Conservation (phyloP, 495 filamentous ascomycete species). For the Aspergillus cavernicola region DNA sequence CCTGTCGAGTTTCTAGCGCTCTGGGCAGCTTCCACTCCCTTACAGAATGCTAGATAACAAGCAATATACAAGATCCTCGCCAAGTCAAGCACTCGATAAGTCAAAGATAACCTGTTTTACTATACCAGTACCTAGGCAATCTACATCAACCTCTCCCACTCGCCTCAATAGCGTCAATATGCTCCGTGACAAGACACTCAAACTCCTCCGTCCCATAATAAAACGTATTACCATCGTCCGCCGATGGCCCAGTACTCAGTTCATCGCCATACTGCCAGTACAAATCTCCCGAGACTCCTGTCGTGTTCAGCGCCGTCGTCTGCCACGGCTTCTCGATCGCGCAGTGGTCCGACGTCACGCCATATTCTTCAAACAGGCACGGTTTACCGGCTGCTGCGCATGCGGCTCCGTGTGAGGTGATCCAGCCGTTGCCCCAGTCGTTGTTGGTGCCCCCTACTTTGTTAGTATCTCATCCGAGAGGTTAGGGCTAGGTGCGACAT, state of each 20-base stretch:
- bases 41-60: too few relatives aligned
- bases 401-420: constrained; percentile 55
- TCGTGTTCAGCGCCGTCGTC: constrained; percentile 45
- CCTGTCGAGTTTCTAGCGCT: too few relatives aligned
- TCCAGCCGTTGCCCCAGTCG: constrained; percentile 54
- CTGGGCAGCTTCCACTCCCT: too few relatives aligned
- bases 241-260: constrained; percentile 52
- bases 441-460: constrained; percentile 35
- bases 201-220: constrained; percentile 54
- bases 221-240: constrained; percentile 60
- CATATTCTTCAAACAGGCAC: constrained; percentile 68
- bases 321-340: constrained; percentile 56
- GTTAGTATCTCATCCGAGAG: not conserved
- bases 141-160: not conserved
- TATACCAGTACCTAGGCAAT: too few relatives aligned
- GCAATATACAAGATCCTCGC: too few relatives aligned
- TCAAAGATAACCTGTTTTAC: too few relatives aligned
- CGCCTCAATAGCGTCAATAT: constrained; percentile 46
- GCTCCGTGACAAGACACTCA: constrained; percentile 54
- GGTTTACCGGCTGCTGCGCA: constrained; percentile 57
- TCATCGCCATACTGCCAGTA: constrained; percentile 65
- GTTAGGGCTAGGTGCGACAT: not conserved
- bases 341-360: constrained; percentile 42
- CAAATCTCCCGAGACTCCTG: constrained; percentile 52
- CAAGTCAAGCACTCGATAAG: too few relatives aligned